Evolutionary conservation across 2,329 filamentous ascomycete genomes (phyloP).

Genomic region (Domatiomyces globalis): DNA sequence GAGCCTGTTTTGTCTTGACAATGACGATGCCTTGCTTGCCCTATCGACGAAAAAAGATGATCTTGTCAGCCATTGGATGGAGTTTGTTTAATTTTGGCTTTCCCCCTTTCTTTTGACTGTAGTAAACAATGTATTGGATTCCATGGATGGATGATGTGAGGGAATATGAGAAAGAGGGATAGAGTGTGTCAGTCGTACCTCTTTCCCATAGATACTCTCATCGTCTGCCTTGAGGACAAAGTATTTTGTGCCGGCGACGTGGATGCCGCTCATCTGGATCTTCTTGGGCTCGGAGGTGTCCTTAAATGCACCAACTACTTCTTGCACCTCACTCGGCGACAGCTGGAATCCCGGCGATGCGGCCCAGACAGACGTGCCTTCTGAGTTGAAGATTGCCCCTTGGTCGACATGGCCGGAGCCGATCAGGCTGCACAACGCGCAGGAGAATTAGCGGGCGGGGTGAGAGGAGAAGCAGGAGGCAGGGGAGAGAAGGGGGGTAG

Average conservation of each 20-base stretch:
- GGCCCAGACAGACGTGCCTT: conserved; percentile 72
- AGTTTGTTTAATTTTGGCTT: neutral
- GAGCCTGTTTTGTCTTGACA: conserved; percentile 74
- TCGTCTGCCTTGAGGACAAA: conserved; percentile 64
- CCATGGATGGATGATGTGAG: neutral
- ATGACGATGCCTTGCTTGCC: conserved; percentile 69
- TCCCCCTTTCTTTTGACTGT: neutral
- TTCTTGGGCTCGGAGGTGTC: conserved; percentile 45
- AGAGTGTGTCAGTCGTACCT: conserved; percentile 42
- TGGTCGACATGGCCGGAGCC: conserved; percentile 66
- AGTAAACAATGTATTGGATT: neutral
- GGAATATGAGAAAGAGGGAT: conserved; percentile 5
- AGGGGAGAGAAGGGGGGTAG: neutral
- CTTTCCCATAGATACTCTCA: conserved; percentile 69
- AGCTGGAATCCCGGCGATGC: conserved; percentile 57
- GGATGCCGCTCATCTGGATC: conserved; percentile 57
- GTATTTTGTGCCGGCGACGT: conserved; percentile 64
- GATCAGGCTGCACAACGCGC: conserved; percentile 50
- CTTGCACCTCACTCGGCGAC: conserved; percentile 40
- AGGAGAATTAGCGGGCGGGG: neutral
- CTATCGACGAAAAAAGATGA: conserved; percentile 30
- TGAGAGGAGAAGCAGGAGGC: neutral
- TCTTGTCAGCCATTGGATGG: neutral
- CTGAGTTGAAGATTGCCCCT: conserved; percentile 68
- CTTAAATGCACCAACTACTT: conserved; percentile 39